A percentile compares a stretch with the other conserved stretches of the same genome.
Conservation (phyloP, 2,329 filamentous ascomycete species). For the Penicillium sp. region DNA sequence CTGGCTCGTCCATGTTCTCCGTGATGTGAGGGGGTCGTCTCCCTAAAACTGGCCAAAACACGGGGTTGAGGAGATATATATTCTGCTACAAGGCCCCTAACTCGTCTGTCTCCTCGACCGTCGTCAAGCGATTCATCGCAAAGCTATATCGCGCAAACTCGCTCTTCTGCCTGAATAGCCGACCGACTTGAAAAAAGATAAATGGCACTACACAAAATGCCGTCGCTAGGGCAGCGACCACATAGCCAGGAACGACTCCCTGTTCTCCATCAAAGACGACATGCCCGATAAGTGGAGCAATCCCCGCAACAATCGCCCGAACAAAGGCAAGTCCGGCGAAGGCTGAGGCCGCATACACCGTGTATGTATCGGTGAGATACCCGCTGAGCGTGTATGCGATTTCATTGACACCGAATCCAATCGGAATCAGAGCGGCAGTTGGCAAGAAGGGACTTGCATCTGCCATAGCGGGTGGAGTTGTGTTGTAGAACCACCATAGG, state of each 20-base stretch:
- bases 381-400: constrained; percentile 17
- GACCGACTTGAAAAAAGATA: constrained; percentile 21
- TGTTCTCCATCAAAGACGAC: constrained; percentile 14
- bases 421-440: constrained; percentile 13
- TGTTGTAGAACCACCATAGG: constrained; percentile 10
- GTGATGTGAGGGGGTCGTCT: too few species aligned
- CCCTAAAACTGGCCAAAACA: too few species aligned
- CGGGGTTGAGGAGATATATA: not conserved
- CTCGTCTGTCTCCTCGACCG: not conserved
- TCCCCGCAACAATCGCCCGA: constrained; percentile 17
- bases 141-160: constrained; percentile 37
- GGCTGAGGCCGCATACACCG: constrained; percentile 21
- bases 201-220: constrained; percentile 23
- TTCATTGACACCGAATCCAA: constrained; percentile 22
- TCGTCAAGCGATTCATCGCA: constrained; percentile 4
- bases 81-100: not conserved
- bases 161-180: constrained; percentile 18
- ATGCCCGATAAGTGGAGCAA: constrained; percentile 19
- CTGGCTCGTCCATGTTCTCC: too few species aligned
- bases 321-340: constrained; percentile 20
- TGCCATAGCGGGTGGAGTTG: constrained; percentile 6
- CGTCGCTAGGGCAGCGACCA: constrained; percentile 23
- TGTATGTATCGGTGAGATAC: constrained; percentile 27
- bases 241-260: constrained; percentile 14
- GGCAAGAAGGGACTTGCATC: constrained; percentile 3